These are phyloP conservation scores for Hibiscus tridactylites DNA, from an alignment of 345 rosid species.

Conservation along the genomic window DNA sequence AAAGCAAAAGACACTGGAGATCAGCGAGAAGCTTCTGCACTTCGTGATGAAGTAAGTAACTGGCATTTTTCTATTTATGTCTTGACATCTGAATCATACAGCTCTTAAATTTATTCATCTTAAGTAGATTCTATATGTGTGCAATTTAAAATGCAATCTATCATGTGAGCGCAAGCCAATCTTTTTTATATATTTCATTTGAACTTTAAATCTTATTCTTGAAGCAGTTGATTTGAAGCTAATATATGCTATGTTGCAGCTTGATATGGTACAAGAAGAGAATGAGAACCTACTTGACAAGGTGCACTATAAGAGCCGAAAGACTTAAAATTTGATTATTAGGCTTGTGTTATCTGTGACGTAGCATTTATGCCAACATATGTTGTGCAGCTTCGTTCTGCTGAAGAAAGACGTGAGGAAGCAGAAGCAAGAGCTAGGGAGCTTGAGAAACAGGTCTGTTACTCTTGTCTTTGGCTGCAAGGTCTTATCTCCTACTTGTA, in stretches of 20 bases:
- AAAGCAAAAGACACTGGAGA: conserved; percentile 57
- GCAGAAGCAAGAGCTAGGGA: conserved; percentile 90
- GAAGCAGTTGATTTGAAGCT: conserved; percentile 18
- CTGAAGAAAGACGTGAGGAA: conserved; percentile 79
- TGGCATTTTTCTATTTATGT: conserved; percentile 9
- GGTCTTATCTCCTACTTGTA: background rate
- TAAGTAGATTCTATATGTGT: background rate
- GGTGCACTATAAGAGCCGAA: conserved; percentile 27
- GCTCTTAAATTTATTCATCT: background rate
- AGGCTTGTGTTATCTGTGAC: conserved; percentile 10
- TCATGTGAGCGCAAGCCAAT: background rate
- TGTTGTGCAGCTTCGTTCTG: conserved; percentile 54
- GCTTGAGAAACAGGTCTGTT: conserved; percentile 90
- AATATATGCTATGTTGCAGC: conserved; percentile 43
- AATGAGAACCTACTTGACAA: conserved; percentile 62
- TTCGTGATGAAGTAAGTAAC: conserved; percentile 85
- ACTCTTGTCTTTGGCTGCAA: conserved; percentile 3
- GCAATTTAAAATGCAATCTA: background rate
- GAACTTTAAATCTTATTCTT: conserved; percentile 17
- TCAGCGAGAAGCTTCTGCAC: conserved; percentile 90
- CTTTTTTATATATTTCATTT: conserved; percentile 12
- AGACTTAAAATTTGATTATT: background rate
- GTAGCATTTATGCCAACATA: conserved; percentile 18
- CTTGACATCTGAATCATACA: background rate
- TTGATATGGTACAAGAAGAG: conserved; percentile 94